Conservation (phyloP, 257 asterid species). For the Verbena officinalis region DNA sequence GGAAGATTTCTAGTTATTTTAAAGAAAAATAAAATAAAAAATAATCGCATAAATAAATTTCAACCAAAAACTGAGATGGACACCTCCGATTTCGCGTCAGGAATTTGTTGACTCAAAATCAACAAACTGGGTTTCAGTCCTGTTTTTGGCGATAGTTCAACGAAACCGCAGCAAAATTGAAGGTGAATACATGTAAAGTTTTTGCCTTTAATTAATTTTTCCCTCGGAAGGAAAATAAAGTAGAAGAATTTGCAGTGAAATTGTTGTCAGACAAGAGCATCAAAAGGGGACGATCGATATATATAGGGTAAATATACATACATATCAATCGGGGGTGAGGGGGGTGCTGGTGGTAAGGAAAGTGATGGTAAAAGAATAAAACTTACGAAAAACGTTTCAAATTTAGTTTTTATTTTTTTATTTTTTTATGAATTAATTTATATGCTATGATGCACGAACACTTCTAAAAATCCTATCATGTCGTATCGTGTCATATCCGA, state of each 20-base stretch:
- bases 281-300: constrained; percentile 26
- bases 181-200: not conserved
- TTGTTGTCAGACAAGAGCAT: constrained; percentile 33
- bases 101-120: constrained; percentile 12
- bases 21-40: not conserved
- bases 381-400: constrained; percentile 16
- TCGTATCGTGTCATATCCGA: too few relatives aligned
- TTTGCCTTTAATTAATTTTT: not conserved
- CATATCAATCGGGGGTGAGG: not conserved
- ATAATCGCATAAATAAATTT: constrained; percentile 7
- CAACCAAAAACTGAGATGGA: constrained; percentile 13
- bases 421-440: too few relatives aligned
- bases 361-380: not conserved
- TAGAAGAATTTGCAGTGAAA: constrained; percentile 25
- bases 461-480: too few relatives aligned
- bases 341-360: too few relatives aligned
- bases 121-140: constrained; percentile 13
- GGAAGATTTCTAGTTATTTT: not conserved
- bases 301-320: constrained; percentile 6
- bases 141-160: constrained; percentile 19
- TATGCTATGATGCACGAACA: too few relatives aligned
- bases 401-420: not conserved
- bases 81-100: constrained; percentile 40
- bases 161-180: constrained; percentile 2
- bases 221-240: constrained; percentile 15